These are phyloP conservation scores for Exophiala alcalophila DNA, from an alignment of 2,329 filamentous ascomycete genomes.

Conservation along the genomic window DNA sequence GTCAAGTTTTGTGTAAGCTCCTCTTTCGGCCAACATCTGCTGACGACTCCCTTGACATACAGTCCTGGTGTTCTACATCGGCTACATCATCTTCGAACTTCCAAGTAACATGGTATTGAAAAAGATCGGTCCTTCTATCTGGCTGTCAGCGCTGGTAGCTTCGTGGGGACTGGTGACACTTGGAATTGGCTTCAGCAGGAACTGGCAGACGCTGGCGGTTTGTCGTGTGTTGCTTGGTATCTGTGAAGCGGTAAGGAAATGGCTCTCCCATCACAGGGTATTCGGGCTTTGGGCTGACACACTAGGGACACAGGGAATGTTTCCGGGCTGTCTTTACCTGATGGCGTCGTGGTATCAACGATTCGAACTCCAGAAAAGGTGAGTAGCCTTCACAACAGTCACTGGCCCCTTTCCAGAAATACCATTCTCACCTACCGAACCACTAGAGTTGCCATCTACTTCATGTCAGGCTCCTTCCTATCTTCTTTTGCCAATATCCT, in stretches of 20 bases:
- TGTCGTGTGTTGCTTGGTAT: constrained; percentile 34
- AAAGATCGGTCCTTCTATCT: constrained; percentile 20
- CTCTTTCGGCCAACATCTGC: no score
- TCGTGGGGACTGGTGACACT: constrained; percentile 35
- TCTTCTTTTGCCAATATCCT: constrained; percentile 61
- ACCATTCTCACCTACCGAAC: no score
- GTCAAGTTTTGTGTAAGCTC: no score
- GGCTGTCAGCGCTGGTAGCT: constrained; percentile 13
- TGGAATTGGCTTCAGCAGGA: constrained; percentile 35
- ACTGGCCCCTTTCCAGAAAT: no score
- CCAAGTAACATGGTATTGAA: constrained; percentile 51
- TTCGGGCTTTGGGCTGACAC: constrained; percentile 14
- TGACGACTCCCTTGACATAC: no score
- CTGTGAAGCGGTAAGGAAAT: constrained; percentile 35
- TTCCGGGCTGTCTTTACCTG: constrained; percentile 44
- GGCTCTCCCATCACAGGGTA: constrained; percentile 58
- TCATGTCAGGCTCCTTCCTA: constrained; percentile 34
- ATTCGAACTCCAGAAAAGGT: constrained; percentile 37
- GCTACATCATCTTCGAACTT: constrained; percentile 65
- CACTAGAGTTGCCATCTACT: constrained; percentile 33
- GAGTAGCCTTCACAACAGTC: no score
- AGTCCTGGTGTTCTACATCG: constrained; percentile 70
- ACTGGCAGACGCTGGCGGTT: constrained; percentile 28
- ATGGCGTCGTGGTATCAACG: constrained; percentile 55
- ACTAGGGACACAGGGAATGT: constrained; percentile 35